A percentile compares a stretch with the other conserved stretches of the same genome.
Evolutionary conservation across 257 asterid species (phyloP).

Genomic region (Gynochthodes officinalis): DNA sequence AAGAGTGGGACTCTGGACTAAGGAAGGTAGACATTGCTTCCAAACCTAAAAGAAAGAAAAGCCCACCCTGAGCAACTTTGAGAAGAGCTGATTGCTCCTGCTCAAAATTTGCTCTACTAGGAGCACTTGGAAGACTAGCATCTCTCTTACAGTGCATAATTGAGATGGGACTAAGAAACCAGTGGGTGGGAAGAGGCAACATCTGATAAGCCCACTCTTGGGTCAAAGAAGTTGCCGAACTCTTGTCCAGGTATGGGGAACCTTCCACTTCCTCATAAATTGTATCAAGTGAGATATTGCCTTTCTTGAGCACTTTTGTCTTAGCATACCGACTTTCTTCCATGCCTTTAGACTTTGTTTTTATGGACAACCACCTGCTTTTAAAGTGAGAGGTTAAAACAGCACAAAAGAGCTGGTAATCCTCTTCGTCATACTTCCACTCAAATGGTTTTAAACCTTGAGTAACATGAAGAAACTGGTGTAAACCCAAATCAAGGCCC

Average conservation of each 20-base stretch:
- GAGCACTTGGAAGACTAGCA: conserved; percentile 19
- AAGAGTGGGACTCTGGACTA: conserved; percentile 32
- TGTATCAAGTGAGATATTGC: conserved; percentile 48
- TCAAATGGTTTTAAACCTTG: conserved; percentile 35
- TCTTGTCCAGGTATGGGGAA: conserved; percentile 17
- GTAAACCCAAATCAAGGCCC: conserved; percentile 50
- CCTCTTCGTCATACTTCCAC: conserved; percentile 70
- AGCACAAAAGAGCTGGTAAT: conserved; percentile 46
- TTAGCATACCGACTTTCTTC: conserved; percentile 23
- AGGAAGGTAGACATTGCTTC: conserved; percentile 53
- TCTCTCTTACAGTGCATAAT: conserved; percentile 35
- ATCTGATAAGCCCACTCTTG: conserved; percentile 86
- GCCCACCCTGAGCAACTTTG: conserved; percentile 68
- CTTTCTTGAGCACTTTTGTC: conserved; percentile 34
- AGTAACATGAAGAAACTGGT: conserved; percentile 38
- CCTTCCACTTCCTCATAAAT: conserved; percentile 60
- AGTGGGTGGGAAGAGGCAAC: conserved; percentile 80
- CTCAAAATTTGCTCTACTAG: conserved; percentile 14
- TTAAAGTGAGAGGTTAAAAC: conserved; percentile 67
- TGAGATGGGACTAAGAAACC: conserved; percentile 92
- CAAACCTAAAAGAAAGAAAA: conserved; percentile 75
- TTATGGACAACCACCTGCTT: conserved; percentile 68
- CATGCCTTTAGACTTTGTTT: conserved; percentile 41
- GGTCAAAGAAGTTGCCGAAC: conserved; percentile 43
- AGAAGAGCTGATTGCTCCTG: conserved; percentile 35